Base-by-base conservation (phyloP, 2,329 filamentous ascomycete species). In the Colletotrichum eleusines region DNA sequence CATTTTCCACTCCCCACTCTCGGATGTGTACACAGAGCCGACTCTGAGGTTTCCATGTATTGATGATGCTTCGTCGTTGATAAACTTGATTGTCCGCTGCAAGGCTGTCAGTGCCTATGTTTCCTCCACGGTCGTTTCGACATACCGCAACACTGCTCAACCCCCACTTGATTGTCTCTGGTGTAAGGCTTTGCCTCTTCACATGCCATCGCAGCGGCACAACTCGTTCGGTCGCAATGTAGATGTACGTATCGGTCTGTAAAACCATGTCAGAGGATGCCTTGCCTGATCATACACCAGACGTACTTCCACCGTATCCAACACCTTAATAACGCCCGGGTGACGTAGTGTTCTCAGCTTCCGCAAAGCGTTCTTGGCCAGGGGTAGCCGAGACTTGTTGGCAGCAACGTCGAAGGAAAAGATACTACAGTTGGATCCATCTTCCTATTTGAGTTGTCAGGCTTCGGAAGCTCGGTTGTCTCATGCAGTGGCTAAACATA, bases 1-100 rank as follows among this genome's bases (percentile, higher is more conserved):
- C 2, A 99, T 84, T 78, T 97, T 98, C 96, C 96, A 99, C 82
- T 99, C 96, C 69, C 96, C 96, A 77, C 96, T 98, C 78, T 98
- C 95, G 72, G 94, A 94, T 5, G 94, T 96, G 81, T 95, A 99
- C 74, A 99, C 87, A 0, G 95, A 97, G 0, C 93, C 92, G 26
- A 93, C 92, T 73, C 93, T 91, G 63, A 99, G 85, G 76, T 90
- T 94, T 59, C 95, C 96, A 77, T 99, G 96, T 62, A 99, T 92
- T 0, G 95, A 98, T 2, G 92, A 87, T 3, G 95, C 96, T 74
- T 99, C 96, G 58, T 93, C 91, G 77, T 99, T 99, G 80, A 99
- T 94, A 78, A 99, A 99, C 77, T 96, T 97, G 74, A 98, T 82
- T 0, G 96, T 98, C 78, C 94, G 93, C 90, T 95, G 74, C 12